These are phyloP conservation scores for Cinchona pubescens DNA, from an alignment of 257 asterid genomes.

Conservation along the genomic window DNA sequence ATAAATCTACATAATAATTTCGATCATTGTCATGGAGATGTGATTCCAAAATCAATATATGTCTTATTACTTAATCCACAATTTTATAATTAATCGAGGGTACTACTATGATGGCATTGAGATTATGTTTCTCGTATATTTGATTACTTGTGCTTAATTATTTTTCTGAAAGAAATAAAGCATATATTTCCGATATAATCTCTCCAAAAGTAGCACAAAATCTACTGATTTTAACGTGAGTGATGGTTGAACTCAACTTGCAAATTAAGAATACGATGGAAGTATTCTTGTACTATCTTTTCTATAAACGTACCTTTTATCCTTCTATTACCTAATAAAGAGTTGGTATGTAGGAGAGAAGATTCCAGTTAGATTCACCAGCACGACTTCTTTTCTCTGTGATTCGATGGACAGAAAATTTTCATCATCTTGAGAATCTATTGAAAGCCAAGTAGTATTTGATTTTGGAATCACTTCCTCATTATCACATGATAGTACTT, in stretches of 20 bases:
- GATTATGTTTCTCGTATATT: conserved; percentile 5
- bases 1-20: not conserved
- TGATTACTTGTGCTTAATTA: not conserved
- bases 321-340: not conserved
- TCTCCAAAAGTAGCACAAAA: conserved; percentile 18
- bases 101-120: not conserved
- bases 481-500: too few species aligned
- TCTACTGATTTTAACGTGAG: conserved; percentile 18
- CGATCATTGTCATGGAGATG: not conserved
- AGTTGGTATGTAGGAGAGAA: not conserved
- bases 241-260: conserved; percentile 16
- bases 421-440: not conserved
- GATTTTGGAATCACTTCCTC: conserved; percentile 3
- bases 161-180: not conserved
- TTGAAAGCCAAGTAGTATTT: too few species aligned
- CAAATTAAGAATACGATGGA: conserved; percentile 12
- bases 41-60: not conserved
- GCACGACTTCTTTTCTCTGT: not conserved
- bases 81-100: not conserved
- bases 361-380: not conserved
- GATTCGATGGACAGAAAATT: not conserved
- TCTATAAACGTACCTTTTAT: not conserved
- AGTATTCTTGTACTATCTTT: not conserved
- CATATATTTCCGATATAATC: conserved; percentile 17
- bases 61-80: conserved; percentile 6